A percentile compares a stretch with the other conserved stretches of the same genome.
Evolutionary conservation across 768 basidiomycete genomes (phyloP).

Genomic region (Austroboletus festivus): DNA sequence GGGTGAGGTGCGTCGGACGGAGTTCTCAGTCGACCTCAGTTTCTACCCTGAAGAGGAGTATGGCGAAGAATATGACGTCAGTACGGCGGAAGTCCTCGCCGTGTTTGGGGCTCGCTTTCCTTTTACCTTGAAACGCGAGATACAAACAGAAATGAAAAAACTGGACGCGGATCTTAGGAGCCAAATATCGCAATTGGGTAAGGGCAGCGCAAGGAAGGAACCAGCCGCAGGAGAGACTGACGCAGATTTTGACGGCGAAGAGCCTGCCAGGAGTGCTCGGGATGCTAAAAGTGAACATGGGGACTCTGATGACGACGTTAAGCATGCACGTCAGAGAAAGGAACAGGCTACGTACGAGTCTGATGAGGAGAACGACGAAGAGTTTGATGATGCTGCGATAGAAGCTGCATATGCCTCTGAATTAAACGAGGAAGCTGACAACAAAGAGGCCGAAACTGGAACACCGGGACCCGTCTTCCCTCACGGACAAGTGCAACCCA

Average conservation of each 20-base stretch:
- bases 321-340: slow-evolving; percentile 65
- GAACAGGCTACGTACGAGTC: slow-evolving; percentile 75
- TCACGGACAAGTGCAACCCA: slow-evolving; percentile 40
- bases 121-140: slow-evolving; percentile 77
- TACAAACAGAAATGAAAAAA: slow-evolving; percentile 81
- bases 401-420: slow-evolving; percentile 62
- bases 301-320: slow-evolving; percentile 79
- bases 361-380: slow-evolving; percentile 46
- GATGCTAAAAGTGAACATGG: slow-evolving; percentile 75
- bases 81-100: slow-evolving; percentile 65
- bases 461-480: slow-evolving; percentile 29
- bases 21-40: slow-evolving; percentile 74
- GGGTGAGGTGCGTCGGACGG: slow-evolving; percentile 66
- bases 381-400: slow-evolving; percentile 50
- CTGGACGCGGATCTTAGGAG: slow-evolving; percentile 73
- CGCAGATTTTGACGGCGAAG: slow-evolving; percentile 53
- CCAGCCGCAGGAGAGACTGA: slow-evolving; percentile 42
- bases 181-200: slow-evolving; percentile 79
- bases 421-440: slow-evolving; percentile 37
- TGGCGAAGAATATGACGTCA: slow-evolving; percentile 74
- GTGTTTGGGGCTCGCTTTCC: slow-evolving; percentile 77
- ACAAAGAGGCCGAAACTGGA: slow-evolving; percentile 23
- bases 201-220: slow-evolving; percentile 57
- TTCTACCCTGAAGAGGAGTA: slow-evolving; percentile 91
- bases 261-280: slow-evolving; percentile 39